Evolutionary conservation across 2,329 filamentous ascomycete species (phyloP).

Genomic region (Aspergillus piperis): DNA sequence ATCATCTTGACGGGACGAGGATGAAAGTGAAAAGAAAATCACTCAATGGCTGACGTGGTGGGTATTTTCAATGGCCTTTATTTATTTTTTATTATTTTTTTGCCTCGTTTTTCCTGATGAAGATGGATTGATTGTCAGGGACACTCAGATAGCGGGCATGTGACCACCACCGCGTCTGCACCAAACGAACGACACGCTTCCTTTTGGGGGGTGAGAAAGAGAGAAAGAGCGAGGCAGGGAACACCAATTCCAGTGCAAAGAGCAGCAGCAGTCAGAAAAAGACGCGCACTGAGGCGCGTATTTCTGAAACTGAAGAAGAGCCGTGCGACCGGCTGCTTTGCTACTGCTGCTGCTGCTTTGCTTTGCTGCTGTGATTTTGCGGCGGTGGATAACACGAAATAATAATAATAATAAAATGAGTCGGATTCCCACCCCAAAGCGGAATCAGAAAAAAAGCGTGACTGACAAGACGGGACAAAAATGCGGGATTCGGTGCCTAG

Average conservation of each 20-base stretch:
- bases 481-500: neutral
- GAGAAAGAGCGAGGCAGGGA: too few relatives aligned
- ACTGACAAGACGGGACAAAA: neutral
- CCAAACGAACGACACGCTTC: neutral
- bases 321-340: neutral
- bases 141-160: conserved; percentile 8
- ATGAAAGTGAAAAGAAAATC: neutral
- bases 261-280: neutral
- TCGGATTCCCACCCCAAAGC: conserved; percentile 1
- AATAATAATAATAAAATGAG: conserved; percentile 1
- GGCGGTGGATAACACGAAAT: neutral
- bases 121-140: neutral
- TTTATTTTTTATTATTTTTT: too few relatives aligned
- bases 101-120: too few relatives aligned
- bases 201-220: neutral
- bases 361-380: neutral
- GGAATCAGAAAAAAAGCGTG: conserved; percentile 1
- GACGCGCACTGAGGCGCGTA: conserved; percentile 7
- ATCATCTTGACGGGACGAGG: conserved; percentile 32
- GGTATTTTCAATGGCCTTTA: too few relatives aligned
- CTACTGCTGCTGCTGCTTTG: neutral
- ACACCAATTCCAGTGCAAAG: too few relatives aligned
- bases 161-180: conserved; percentile 17
- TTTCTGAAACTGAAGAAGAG: neutral
- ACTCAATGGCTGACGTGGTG: neutral